Evolutionary conservation across 139 green algal species (phyloP), one percentile per base, ranked within the genome.

Genomic region (Prasinococcaceae sp.): DNA sequence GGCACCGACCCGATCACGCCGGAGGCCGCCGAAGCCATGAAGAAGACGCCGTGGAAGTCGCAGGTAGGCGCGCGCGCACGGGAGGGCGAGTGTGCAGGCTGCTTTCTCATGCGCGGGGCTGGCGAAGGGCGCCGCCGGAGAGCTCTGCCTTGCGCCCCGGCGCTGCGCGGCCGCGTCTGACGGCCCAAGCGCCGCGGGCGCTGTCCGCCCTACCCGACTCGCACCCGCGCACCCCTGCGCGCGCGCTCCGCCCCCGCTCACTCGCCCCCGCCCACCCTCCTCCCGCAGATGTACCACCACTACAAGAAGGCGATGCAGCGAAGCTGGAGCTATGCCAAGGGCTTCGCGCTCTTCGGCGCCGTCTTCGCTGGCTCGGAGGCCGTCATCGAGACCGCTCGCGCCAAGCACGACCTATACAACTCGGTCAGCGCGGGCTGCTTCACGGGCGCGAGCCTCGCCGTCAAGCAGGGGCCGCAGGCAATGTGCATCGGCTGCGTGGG

Each of bases 331-430:
- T 64, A 57, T 54, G 84, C 82, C 48, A 94, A 94, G 57, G 83
- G 75, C 2, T 97, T 97, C 69, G 84, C 74, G 1, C 51, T 70
- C 6, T 84, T 97, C 63, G 89, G 89, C 0, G 74, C 79, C 1
- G 58, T 97, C 5, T 97, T 86, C 67, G 78, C 82, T 3, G 84
- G 83, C 23, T 84, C 73, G 35, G 89, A 97, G 71, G 95, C 86
- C 57, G 60, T 94, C 5, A 85, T 96, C 3, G 89, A 97, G 55
- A 92, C 88, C 39, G 47, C 24, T 6, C 73, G 84, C 1, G 88
- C 81, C 16, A 90, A 82, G 64, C 87, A 94, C 53, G 88, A 97
- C 64, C 76, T 73, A 6, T 78, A 68, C 29, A 97, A 97, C 66
- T 77, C 67, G 2, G 65, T 83, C 35, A 76, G 87, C 43, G 88